Base-by-base conservation (phyloP, 2,329 filamentous ascomycete species). In the Beauveria australis region DNA sequence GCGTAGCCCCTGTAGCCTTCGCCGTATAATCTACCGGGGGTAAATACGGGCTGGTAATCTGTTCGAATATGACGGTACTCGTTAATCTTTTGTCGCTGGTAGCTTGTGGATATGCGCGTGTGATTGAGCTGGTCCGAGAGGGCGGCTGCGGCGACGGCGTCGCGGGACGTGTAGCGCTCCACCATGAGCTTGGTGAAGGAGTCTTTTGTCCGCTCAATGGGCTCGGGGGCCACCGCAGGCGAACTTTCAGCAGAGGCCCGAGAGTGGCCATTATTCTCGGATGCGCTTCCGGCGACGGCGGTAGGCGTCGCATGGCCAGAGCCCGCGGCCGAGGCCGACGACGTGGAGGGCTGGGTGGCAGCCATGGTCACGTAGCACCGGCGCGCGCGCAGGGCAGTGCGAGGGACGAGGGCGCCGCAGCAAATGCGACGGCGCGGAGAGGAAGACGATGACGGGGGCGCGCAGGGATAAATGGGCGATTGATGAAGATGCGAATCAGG, bases 1-100 rank as follows among this genome's bases (percentile, higher is more conserved):
- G 90, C 93, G 70, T 89, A 96, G 49, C 92, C 93, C 70, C 84
- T 86, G 72, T 96, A 99, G 59, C 94, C 94, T 67, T 80, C 84
- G 74, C 80, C 89, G 75, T 79, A 91, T 63, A 86, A 79, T 66
- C 77, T 80, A 66, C 76, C 79, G 1, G 83, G 77, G 3, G 82
- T 79, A 61, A 84, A 86, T 70, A 75, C 82, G 52, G 74, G 75
- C 62, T 82, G 79, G 67, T 80, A 83, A 9, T 83, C 79, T 64
- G 73, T 77, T 63, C 81, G 78, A 51, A 91, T 71, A 53, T 79
- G 74, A 62, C 84, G 79, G 78, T 93, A 91, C 70, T 91, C 87
- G 63, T 87, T 82, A 62, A 86, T 81, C 74, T 89, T 87, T 54
- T 83, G 79, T 65, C 83, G 83, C 75, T 87, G 88, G 66, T 84